A percentile compares a stretch with the other conserved stretches of the same genome.
phyloP scores from a whole-genome alignment of 176 grass and related monocot genomes.

The Pharus latifolius region DNA sequence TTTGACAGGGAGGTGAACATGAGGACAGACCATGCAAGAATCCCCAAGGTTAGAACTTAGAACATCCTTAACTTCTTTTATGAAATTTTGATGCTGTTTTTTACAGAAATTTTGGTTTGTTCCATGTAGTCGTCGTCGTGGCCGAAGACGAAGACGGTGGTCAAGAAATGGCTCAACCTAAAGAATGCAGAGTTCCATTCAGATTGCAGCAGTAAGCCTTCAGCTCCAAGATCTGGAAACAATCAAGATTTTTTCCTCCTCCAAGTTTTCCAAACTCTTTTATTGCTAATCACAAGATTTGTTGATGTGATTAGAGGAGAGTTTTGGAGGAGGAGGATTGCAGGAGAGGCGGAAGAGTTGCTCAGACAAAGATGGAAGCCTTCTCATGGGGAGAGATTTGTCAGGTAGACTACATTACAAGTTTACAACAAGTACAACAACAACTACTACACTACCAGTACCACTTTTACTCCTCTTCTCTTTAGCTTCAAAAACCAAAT shows the following conservation, averaged over 20 bases:
- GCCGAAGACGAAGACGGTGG: slow-evolving; percentile 62
- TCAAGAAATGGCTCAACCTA: slow-evolving; percentile 77
- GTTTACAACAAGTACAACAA: neutral
- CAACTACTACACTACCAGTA: neutral
- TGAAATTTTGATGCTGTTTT: neutral
- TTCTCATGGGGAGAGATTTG: slow-evolving; percentile 34
- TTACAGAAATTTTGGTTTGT: neutral
- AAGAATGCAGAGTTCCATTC: slow-evolving; percentile 41
- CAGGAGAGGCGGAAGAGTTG: slow-evolving; percentile 67
- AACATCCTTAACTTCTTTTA: neutral
- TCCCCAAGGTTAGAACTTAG: slow-evolving; percentile 44
- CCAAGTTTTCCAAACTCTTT: no score
- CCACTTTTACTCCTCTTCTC: neutral
- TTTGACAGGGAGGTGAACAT: slow-evolving; percentile 17
- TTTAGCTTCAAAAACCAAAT: neutral
- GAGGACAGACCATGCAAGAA: slow-evolving; percentile 39
- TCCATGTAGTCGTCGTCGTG: slow-evolving; percentile 60
- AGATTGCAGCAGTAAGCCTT: slow-evolving; percentile 36
- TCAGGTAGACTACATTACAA: slow-evolving; percentile 39
- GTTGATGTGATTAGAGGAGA: slow-evolving; percentile 19
- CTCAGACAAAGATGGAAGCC: slow-evolving; percentile 64
- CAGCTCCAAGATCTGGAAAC: neutral
- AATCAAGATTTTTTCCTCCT: neutral
- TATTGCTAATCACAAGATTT: neutral
- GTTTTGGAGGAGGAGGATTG: neutral